Percentiles rank a stretch among this genome's conserved stretches.
These are phyloP conservation scores for Wickerhamomyces sydowiorum DNA, from an alignment of 805 yeast species.

Conservation along the genomic window DNA sequence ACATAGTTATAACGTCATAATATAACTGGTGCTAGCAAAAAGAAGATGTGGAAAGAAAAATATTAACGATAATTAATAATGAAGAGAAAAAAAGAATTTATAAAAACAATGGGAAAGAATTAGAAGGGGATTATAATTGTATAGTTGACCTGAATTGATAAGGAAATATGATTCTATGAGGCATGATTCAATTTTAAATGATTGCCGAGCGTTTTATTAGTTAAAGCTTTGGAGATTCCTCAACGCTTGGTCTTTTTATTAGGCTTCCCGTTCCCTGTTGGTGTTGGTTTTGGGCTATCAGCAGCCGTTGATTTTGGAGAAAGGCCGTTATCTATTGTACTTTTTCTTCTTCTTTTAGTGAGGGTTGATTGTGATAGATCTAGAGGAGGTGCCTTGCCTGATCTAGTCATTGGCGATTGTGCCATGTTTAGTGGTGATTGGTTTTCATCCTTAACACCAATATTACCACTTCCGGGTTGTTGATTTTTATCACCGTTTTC, in stretches of 20 bases:
- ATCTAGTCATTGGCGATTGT: constrained; percentile 6
- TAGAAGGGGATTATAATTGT: too few species aligned
- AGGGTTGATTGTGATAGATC: constrained; percentile 30
- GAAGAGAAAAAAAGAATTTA: too few species aligned
- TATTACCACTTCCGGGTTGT: constrained; percentile 1
- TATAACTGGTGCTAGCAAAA: too few species aligned
- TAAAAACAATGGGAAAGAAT: too few species aligned
- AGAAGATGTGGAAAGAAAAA: too few species aligned
- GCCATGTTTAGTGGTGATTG: constrained; percentile 3
- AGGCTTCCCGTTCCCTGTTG: not conserved
- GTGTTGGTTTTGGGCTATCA: constrained; percentile 1
- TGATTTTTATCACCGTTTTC: constrained; percentile 3
- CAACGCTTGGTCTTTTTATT: not conserved
- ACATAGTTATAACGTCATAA: too few species aligned
- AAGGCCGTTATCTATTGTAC: constrained; percentile 14
- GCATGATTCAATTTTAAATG: too few species aligned
- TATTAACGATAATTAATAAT: too few species aligned
- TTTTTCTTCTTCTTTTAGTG: constrained; percentile 28
- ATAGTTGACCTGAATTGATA: too few species aligned
- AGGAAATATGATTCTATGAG: too few species aligned
- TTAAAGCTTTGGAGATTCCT: too few species aligned
- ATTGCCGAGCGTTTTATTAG: too few species aligned
- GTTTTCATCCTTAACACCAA: not conserved
- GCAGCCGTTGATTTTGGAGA: constrained; percentile 17
- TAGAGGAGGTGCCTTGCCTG: constrained; percentile 15